Conservation (phyloP, 2,329 filamentous ascomycete genomes). For the Truncatella angustata region DNA sequence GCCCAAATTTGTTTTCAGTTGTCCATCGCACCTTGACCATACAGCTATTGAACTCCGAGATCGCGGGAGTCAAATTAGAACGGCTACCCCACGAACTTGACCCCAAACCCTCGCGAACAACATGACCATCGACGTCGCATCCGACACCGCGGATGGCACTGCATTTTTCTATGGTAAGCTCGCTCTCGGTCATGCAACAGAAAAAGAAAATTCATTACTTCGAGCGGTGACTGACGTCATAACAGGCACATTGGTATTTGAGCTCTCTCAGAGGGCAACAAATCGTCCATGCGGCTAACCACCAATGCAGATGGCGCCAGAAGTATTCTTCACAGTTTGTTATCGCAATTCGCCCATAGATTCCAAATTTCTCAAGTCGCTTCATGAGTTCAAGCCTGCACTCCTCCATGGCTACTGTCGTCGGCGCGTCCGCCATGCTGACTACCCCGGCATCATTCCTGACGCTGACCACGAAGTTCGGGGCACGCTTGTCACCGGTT, state of each 20-base stretch:
- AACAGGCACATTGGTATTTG: conserved; percentile 37
- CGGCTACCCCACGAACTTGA: no score
- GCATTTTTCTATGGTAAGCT: conserved; percentile 58
- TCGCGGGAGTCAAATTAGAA: no score
- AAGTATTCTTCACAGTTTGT: conserved; percentile 83
- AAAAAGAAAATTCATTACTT: not conserved
- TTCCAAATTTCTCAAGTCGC: conserved; percentile 38
- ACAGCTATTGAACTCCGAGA: no score
- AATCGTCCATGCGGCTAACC: conserved; percentile 11
- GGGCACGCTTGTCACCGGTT: conserved; percentile 73
- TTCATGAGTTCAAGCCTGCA: conserved; percentile 69
- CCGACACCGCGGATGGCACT: conserved; percentile 22
- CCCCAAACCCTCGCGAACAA: no score
- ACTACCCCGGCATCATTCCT: conserved; percentile 78
- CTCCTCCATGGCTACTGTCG: conserved; percentile 73
- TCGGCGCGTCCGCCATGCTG: conserved; percentile 62
- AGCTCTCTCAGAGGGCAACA: not conserved
- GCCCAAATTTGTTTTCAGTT: no score
- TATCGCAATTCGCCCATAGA: conserved; percentile 57
- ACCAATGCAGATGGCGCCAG: conserved; percentile 68
- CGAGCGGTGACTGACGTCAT: conserved; percentile 19
- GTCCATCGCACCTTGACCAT: no score
- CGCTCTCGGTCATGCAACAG: not conserved
- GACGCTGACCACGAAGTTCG: conserved; percentile 59
- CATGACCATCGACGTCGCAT: conserved; percentile 14